A percentile compares a stretch with the other conserved stretches of the same genome.
Conservation (phyloP, 257 asterid genomes). For the Verbascum thapsus region DNA sequence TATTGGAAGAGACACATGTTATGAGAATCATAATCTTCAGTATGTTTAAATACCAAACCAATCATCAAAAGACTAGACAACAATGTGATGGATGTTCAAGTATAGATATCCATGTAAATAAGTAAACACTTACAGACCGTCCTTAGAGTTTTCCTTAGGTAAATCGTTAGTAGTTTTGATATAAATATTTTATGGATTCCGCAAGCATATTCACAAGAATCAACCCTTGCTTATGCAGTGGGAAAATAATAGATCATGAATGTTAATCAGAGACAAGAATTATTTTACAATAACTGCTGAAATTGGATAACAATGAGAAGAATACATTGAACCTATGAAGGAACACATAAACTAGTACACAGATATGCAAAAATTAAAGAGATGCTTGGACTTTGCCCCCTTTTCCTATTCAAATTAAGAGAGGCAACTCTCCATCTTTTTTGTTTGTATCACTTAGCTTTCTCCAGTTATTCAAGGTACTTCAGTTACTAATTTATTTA, state of each 20-base stretch:
- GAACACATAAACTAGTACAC: not conserved
- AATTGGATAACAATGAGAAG: not conserved
- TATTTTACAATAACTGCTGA: not conserved
- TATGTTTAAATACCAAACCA: not conserved
- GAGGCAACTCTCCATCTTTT: too few relatives aligned
- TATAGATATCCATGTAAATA: not conserved
- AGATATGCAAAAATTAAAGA: too few relatives aligned
- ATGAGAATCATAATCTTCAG: not conserved
- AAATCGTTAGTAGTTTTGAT: not conserved
- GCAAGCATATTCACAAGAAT: not conserved
- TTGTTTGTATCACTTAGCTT: too few relatives aligned
- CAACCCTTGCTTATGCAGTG: not conserved
- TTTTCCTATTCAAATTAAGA: too few relatives aligned
- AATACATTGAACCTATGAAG: not conserved
- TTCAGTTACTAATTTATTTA: too few relatives aligned
- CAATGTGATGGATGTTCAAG: not conserved
- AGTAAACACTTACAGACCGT: not conserved
- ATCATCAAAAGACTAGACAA: not conserved
- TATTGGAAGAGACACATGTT: not conserved
- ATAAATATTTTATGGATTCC: not conserved
- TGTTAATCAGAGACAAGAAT: not conserved
- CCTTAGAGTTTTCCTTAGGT: not conserved
- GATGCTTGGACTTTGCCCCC: too few relatives aligned
- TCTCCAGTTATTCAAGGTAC: too few relatives aligned
- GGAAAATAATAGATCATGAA: not conserved